A percentile compares a stretch with the other conserved stretches of the same genome.
These are phyloP conservation scores for Krasilnikovozyma curviuscula DNA, from an alignment of 768 basidiomycete species.

Conservation along the genomic window DNA sequence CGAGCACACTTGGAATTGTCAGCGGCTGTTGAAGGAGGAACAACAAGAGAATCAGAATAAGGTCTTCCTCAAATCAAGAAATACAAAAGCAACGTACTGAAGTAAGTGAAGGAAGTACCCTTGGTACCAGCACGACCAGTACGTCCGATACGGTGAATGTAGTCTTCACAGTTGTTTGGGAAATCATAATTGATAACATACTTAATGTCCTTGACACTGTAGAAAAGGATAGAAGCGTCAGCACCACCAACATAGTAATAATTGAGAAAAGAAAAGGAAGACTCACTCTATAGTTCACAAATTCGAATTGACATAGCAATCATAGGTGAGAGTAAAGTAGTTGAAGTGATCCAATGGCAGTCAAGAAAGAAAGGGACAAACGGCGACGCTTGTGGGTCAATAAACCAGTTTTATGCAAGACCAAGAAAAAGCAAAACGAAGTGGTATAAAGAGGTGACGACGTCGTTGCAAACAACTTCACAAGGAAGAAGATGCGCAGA, in stretches of 20 bases:
- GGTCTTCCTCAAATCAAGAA: not conserved
- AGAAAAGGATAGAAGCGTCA: constrained; percentile 11
- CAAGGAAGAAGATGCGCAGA: no score
- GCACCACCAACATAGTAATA: not conserved
- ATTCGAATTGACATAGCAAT: no score
- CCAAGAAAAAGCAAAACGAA: no score
- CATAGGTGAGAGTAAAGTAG: no score
- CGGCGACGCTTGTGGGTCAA: no score
- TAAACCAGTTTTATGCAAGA: no score
- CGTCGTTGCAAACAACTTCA: no score
- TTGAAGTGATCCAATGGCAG: no score
- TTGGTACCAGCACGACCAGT: constrained; percentile 71
- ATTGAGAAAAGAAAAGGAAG: not conserved
- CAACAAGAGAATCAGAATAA: not conserved
- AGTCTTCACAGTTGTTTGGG: constrained; percentile 94
- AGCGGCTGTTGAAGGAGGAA: not conserved
- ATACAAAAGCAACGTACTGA: constrained; percentile 51
- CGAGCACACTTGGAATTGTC: constrained; percentile 75
- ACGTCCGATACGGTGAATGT: constrained; percentile 77
- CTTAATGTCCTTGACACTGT: constrained; percentile 88
- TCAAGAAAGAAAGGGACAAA: no score
- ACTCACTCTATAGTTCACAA: constrained; percentile 12
- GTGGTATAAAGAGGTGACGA: no score
- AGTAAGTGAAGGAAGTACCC: constrained; percentile 85
- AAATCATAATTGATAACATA: constrained; percentile 88